These are phyloP conservation scores for Jamesozyma spencerorum DNA, from an alignment of 805 yeast genomes.

Conservation along the genomic window DNA sequence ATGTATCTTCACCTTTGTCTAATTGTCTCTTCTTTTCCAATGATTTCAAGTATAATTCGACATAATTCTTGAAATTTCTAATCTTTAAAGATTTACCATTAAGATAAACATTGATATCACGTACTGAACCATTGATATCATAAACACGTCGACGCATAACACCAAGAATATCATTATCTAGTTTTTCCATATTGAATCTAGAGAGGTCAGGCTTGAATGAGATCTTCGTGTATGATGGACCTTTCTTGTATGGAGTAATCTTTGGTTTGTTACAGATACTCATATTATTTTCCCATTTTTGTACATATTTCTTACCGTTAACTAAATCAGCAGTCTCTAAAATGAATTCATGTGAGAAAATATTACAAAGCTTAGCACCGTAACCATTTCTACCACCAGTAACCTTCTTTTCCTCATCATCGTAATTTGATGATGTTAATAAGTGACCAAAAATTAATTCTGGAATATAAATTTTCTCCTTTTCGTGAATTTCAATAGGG, in stretches of 20 bases:
- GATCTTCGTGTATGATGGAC: conserved; percentile 74
- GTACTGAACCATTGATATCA: conserved; percentile 89
- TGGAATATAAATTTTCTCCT: conserved; percentile 89
- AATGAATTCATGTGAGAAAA: conserved; percentile 78
- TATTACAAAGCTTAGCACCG: conserved; percentile 96
- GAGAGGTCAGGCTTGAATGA: conserved; percentile 80
- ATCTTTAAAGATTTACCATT: conserved; percentile 67
- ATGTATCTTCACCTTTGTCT: conserved; percentile 32
- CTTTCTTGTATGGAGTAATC: conserved; percentile 43
- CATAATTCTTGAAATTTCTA: conserved; percentile 73
- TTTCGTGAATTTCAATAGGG: conserved; percentile 86
- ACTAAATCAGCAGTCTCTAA: conserved; percentile 81
- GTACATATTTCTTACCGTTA: conserved; percentile 56
- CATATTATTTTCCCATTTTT: conserved; percentile 88
- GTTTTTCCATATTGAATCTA: conserved; percentile 73
- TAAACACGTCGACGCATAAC: conserved; percentile 89
- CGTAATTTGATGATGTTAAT: conserved; percentile 90
- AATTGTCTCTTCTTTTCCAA: conserved; percentile 39
- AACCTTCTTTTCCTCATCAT: conserved; percentile 89
- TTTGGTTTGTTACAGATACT: conserved; percentile 62
- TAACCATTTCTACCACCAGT: conserved; percentile 98
- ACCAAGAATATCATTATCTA: conserved; percentile 76
- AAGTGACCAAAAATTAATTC: conserved; percentile 93
- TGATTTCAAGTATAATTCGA: conserved; percentile 80
- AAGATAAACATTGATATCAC: conserved; percentile 66